These are phyloP conservation scores for Coemansia sp. DNA, from an alignment of 192 early-diverging fungal species.

Conservation along the genomic window DNA sequence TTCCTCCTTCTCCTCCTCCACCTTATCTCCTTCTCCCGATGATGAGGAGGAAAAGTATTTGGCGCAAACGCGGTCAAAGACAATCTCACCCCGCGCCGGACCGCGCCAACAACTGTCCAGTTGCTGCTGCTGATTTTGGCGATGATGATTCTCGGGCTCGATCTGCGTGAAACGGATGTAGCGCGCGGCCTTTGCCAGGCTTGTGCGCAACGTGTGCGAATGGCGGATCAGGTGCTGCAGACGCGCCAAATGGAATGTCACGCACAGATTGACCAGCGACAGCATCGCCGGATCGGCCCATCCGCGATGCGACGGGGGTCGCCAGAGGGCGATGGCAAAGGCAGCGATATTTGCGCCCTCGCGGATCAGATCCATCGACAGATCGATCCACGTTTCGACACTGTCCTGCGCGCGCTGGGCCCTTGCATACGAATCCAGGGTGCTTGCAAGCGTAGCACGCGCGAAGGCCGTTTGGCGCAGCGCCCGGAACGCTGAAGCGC, in stretches of 20 bases:
- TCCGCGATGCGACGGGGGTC: not conserved
- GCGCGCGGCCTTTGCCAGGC: conserved; percentile 8
- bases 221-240: conserved; percentile 45
- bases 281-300: conserved; percentile 6
- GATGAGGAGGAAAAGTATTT: conserved; percentile 35
- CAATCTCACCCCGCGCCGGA: conserved; percentile 49
- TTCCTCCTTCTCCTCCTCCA: too few relatives aligned
- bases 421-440: conserved; percentile 5
- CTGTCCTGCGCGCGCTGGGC: conserved; percentile 21
- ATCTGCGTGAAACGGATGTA: conserved; percentile 15
- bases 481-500: conserved; percentile 68
- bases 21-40: too few relatives aligned
- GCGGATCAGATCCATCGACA: conserved; percentile 38
- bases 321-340: conserved; percentile 23
- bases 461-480: conserved; percentile 58
- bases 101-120: too few relatives aligned
- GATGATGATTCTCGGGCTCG: not conserved
- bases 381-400: conserved; percentile 47
- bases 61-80: conserved; percentile 58
- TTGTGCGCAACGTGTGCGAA: conserved; percentile 20
- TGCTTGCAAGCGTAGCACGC: not conserved
- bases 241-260: conserved; percentile 29
- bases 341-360: conserved; percentile 16
- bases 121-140: too few relatives aligned
- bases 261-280: conserved; percentile 21